Base-by-base conservation (phyloP, 2,329 filamentous ascomycete species). In the Botrytis pseudocinerea region DNA sequence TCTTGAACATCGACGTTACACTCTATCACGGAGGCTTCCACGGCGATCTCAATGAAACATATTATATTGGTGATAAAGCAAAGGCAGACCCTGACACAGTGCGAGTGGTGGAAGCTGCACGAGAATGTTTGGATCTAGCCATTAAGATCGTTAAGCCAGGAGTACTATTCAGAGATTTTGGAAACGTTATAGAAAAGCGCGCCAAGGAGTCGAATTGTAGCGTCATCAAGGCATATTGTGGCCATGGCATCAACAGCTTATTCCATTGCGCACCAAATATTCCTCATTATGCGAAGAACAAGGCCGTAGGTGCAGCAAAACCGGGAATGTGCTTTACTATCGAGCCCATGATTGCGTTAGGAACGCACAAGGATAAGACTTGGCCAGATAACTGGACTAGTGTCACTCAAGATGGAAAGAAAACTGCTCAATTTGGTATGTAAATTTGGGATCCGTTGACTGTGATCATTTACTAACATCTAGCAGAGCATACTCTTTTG, bases 351-450 rank as follows among this genome's bases (percentile, higher is more conserved):
- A 95, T 99, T 81, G 94, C 94, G 59, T 83, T 98, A 72, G 96
- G 96, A 73, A 95, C 93, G 75, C 93, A 97, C 83, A 90, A 90
- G 76, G 96, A 99, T 81, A 92, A 96, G 82, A 98, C 94, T 0
- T 99, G 96, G 96, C 96, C 96, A 0, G 96, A 99, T 82, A 94
- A 98, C 85, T 99, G 96, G 96, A 99, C 96, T 1, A 97, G 94
- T 83, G 93, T 93, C 8, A 99, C 96, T 0, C 89, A 91, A 73
- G 96, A 99, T 81, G 96, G 96, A 69, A 93, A 92, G 83, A 87
- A 89, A 81, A 97, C 95, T 25, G 96, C 96, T 16, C 96, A 99
- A 81, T 99, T 99, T 80, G 92, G 92, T 94, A 84, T 82, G 90
- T 46, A 9, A 83, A 71, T 42, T 35, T 51, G 57, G 42, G 44